Conservation (phyloP, 805 yeast genomes). For the Nakazawaea wyomingensis region DNA sequence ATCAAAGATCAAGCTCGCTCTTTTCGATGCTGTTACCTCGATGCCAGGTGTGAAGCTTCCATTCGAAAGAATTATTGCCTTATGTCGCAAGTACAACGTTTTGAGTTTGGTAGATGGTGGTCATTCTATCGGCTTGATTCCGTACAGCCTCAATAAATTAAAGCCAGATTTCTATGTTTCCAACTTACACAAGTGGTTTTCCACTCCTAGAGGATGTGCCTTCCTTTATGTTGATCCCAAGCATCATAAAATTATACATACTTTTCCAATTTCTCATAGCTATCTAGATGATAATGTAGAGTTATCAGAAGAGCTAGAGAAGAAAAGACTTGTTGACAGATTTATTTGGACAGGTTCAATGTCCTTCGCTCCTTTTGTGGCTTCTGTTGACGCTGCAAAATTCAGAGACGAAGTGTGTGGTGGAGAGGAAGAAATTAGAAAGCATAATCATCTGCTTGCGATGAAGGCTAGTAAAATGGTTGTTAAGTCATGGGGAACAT, state of each 20-base stretch:
- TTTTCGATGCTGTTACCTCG: conserved; percentile 57
- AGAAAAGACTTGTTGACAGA: conserved; percentile 33
- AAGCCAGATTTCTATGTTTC: conserved; percentile 57
- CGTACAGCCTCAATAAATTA: conserved; percentile 33
- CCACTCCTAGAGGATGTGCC: conserved; percentile 53
- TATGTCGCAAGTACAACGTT: conserved; percentile 42
- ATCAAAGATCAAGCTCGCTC: conserved; percentile 32
- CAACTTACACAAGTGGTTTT: conserved; percentile 70
- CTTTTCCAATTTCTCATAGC: conserved; percentile 52
- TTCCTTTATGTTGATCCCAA: conserved; percentile 50
- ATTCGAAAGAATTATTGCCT: conserved; percentile 37
- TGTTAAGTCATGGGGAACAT: conserved; percentile 34
- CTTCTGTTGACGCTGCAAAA: conserved; percentile 43
- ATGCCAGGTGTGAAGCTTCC: conserved; percentile 63
- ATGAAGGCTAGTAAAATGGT: conserved; percentile 35
- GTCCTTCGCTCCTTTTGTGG: conserved; percentile 36
- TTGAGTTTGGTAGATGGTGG: conserved; percentile 69
- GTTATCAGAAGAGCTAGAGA: conserved; percentile 20
- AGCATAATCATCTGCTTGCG: conserved; percentile 44
- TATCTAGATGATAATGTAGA: conserved; percentile 31
- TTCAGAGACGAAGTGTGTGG: conserved; percentile 54
- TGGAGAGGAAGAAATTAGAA: conserved; percentile 48
- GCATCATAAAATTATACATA: conserved; percentile 45
- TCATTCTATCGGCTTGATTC: conserved; percentile 55
- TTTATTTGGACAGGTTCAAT: conserved; percentile 49